Base-by-base conservation (phyloP, 257 asterid genomes). In the Solanum sitiens region DNA sequence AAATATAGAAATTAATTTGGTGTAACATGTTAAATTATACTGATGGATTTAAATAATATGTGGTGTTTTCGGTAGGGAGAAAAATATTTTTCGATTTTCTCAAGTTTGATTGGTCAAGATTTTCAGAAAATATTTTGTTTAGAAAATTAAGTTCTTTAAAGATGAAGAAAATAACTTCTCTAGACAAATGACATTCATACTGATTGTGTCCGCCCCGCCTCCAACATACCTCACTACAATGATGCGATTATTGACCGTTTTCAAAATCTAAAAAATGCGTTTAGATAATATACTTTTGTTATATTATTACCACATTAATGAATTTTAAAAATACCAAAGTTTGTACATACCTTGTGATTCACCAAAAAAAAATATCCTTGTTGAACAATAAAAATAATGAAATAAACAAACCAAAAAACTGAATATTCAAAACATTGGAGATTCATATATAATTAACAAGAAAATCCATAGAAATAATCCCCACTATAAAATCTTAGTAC, bases 401-500 rank as follows among this genome's bases (percentile, higher is more conserved):
- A 53, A 53, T 53, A 53, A 53, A 53, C n/a, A 18, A 53, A 53
- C 8, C 63, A 53, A 53, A 53, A 53, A 50, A 50, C 8, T 50
- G 21, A 50, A 50, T 50, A 50, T 50, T 50, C 61, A 16, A 50
- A 53, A 8, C 63, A 53, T 53, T 6, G 10, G 6, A n/a, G 23
- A 77, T 70, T 73, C 35, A 47, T 21, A 53, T 40, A 47, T 35
- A 70, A 37, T 40, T 32, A 91, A 90, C 92, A 91, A 92, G 92
- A 89, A 67, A 89, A 89, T 50, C 9, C 61, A 50, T 50, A 56
- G 93, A 45, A 77, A 74, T 91, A 56, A 87, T 50, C 92, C 25
- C 45, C 75, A 89, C 11, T 90, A 89, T 2, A 89, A 89, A 86
- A 32, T 12, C 93, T 87, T 93, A 84, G 92, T 56, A 77, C 63